A percentile compares a stretch with the other conserved stretches of the same genome.
Evolutionary conservation across 2,329 filamentous ascomycete genomes (phyloP).

Genomic region (Cladosporium colombiae): DNA sequence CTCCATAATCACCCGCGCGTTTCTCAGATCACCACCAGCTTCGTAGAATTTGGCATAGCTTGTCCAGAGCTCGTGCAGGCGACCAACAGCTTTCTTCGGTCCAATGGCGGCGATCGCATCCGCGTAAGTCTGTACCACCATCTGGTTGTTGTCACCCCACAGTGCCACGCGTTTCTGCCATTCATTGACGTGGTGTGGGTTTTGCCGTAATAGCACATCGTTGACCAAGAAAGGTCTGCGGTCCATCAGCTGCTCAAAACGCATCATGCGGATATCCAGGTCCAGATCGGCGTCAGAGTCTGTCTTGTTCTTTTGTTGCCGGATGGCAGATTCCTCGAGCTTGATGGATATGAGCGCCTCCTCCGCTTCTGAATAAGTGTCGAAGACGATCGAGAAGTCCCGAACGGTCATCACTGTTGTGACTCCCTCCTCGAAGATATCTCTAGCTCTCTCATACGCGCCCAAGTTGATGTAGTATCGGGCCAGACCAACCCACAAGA

Average conservation of each 20-base stretch:
- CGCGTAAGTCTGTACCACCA: conserved; percentile 92
- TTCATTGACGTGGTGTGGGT: conserved; percentile 92
- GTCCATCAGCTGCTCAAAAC: conserved; percentile 98
- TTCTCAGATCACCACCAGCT: conserved; percentile 76
- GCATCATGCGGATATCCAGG: conserved; percentile 93
- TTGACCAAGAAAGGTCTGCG: conserved; percentile 93
- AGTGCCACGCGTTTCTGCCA: conserved; percentile 97
- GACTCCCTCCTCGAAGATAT: conserved; percentile 93
- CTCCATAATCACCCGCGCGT: conserved; percentile 89
- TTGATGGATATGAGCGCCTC: conserved; percentile 89
- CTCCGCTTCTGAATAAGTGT: conserved; percentile 95
- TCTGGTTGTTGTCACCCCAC: conserved; percentile 89
- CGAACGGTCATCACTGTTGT: conserved; percentile 98
- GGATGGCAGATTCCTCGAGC: conserved; percentile 81
- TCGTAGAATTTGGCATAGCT: conserved; percentile 99
- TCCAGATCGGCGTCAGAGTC: conserved; percentile 90
- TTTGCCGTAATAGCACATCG: conserved; percentile 91
- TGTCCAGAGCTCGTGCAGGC: conserved; percentile 92
- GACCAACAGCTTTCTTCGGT: conserved; percentile 89
- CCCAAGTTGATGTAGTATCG: conserved; percentile 96
- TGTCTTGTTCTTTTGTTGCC: conserved; percentile 74
- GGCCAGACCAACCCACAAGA: conserved; percentile 90
- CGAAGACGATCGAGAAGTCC: conserved; percentile 95
- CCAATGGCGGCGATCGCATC: conserved; percentile 90
- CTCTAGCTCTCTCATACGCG: conserved; percentile 87